These are phyloP conservation scores for Xylaria bambusicola DNA, from an alignment of 495 filamentous ascomycete species.

Conservation along the genomic window DNA sequence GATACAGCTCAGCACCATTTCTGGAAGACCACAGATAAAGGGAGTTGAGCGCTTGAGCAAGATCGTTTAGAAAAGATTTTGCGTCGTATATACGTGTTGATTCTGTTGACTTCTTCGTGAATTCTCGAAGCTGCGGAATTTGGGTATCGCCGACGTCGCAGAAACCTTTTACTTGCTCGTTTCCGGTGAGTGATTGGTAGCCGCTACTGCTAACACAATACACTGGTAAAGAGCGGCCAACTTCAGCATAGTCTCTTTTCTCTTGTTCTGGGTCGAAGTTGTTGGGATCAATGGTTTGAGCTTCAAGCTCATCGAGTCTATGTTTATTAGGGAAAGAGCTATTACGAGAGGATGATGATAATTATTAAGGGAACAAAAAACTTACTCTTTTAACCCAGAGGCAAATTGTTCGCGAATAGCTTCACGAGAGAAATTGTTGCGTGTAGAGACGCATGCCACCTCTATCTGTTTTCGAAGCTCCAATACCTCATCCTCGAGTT, in stretches of 20 bases:
- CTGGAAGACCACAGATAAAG: constrained; percentile 54
- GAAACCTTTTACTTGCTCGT: constrained; percentile 34
- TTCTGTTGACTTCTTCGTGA: constrained; percentile 57
- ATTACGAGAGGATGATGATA: neutral
- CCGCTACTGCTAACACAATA: constrained; percentile 63
- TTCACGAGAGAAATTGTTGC: constrained; percentile 55
- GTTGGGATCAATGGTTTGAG: constrained; percentile 43
- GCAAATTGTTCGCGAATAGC: constrained; percentile 61
- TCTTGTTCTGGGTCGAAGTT: constrained; percentile 42
- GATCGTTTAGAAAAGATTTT: constrained; percentile 41
- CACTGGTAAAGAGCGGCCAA: constrained; percentile 56
- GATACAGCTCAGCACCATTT: constrained; percentile 42
- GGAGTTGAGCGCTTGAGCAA: constrained; percentile 54
- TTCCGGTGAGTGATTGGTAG: constrained; percentile 44
- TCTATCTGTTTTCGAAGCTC: too few relatives aligned
- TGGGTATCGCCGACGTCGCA: constrained; percentile 34
- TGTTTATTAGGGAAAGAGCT: neutral
- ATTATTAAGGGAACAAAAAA: neutral
- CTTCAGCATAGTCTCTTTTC: constrained; percentile 56
- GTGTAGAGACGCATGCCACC: constrained; percentile 54
- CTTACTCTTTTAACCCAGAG: constrained; percentile 52
- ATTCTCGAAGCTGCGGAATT: constrained; percentile 58
- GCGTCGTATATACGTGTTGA: neutral
- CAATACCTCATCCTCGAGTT: constrained; percentile 20
- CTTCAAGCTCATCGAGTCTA: constrained; percentile 51